A percentile compares a stretch with the other conserved stretches of the same genome.
These are phyloP conservation scores for Tetracentron sinense DNA, from an alignment of 164 flowering plant genomes.

Conservation along the genomic window DNA sequence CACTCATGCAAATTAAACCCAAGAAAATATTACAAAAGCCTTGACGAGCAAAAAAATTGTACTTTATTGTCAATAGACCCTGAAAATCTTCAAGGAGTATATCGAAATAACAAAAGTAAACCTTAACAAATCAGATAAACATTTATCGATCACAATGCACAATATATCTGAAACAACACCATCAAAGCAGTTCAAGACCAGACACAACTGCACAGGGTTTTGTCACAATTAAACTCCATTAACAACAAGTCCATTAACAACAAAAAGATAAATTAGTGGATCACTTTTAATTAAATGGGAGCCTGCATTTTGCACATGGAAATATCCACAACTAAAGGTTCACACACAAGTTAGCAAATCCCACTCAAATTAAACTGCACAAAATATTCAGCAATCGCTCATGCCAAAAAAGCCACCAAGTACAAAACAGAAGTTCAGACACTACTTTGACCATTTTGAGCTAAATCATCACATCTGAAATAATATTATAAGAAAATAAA, in stretches of 20 bases:
- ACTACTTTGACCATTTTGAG: background rate
- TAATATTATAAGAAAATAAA: background rate
- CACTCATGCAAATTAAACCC: background rate
- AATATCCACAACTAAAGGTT: background rate
- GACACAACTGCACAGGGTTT: no score
- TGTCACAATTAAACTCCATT: no score
- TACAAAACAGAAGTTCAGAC: background rate
- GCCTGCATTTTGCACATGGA: background rate
- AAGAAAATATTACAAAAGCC: background rate
- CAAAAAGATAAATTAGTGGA: no score
- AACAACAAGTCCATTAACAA: no score
- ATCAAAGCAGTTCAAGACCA: no score
- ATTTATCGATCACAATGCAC: no score
- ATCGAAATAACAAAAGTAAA: background rate
- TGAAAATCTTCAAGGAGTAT: background rate
- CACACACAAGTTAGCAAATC: background rate
- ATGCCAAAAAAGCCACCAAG: background rate
- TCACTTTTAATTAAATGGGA: no score
- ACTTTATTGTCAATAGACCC: background rate
- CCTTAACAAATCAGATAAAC: background rate
- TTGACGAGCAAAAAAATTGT: background rate
- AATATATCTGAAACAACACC: no score
- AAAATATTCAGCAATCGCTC: background rate
- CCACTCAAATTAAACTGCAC: background rate
- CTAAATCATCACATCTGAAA: background rate